Percentiles rank a stretch among this genome's conserved stretches.
phyloP scores from a whole-genome alignment of 306 rosid genomes.

The Crotalaria pallida region DNA sequence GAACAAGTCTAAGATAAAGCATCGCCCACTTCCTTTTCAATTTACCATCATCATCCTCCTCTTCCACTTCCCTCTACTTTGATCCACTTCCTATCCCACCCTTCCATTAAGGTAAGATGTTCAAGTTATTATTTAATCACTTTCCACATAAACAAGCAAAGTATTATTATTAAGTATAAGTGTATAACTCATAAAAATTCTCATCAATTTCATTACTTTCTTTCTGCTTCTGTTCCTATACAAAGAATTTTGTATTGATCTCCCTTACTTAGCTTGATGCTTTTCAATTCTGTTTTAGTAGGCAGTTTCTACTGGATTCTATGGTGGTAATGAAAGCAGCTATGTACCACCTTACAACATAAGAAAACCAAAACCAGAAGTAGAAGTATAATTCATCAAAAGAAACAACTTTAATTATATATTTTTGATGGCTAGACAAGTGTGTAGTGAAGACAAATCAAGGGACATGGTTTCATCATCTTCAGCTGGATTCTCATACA shows the following conservation, averaged over 20 bases:
- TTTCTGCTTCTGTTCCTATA: neutral
- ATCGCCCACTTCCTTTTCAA: slow-evolving; percentile 18
- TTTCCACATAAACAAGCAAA: slow-evolving; percentile 12
- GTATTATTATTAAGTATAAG: neutral
- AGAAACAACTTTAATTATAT: neutral
- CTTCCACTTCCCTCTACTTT: neutral
- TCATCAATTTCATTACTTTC: neutral
- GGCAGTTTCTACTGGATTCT: neutral
- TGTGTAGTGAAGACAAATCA: slow-evolving; percentile 50
- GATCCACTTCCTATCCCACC: slow-evolving; percentile 2
- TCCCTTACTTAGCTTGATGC: neutral
- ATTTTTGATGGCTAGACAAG: slow-evolving; percentile 41
- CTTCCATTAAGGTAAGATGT: slow-evolving; percentile 18
- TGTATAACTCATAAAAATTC: too few relatives aligned
- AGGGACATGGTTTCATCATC: slow-evolving; percentile 38
- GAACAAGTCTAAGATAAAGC: slow-evolving; percentile 34
- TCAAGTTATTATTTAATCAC: neutral
- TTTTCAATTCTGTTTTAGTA: neutral
- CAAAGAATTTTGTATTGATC: neutral
- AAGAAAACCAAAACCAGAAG: neutral
- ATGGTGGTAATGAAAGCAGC: neutral
- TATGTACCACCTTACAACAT: neutral
- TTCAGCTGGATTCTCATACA: slow-evolving; percentile 47
- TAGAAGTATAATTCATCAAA: neutral
- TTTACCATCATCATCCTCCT: slow-evolving; percentile 16